Conservation (phyloP, 2,329 filamentous ascomycete genomes). For the Annulohypoxylon truncatum region DNA sequence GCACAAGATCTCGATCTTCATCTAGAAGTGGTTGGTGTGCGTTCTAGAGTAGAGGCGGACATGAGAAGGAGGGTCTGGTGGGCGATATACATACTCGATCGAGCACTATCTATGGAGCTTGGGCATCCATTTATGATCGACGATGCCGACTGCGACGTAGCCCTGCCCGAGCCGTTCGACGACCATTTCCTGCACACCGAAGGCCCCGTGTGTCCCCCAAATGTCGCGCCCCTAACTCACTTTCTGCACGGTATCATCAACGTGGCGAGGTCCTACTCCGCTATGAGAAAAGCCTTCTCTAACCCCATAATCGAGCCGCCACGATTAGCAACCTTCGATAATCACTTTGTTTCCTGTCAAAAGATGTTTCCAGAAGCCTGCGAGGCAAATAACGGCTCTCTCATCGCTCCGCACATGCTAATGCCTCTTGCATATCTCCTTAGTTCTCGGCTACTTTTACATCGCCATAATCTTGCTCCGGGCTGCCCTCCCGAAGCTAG, state of each 20-base stretch:
- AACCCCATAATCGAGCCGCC: conserved; percentile 73
- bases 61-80: conserved; percentile 93
- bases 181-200: conserved; percentile 78
- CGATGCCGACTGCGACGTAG: conserved; percentile 88
- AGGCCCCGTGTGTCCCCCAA: conserved; percentile 64
- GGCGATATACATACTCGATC: conserved; percentile 90
- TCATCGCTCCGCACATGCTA: conserved; percentile 79
- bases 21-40: conserved; percentile 73
- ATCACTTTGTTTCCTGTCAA: conserved; percentile 81
- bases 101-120: conserved; percentile 81
- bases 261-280: conserved; percentile 80
- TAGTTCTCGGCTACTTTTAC: conserved; percentile 84
- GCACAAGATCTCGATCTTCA: conserved; percentile 88
- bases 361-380: conserved; percentile 80
- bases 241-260: conserved; percentile 84
- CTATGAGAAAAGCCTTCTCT: conserved; percentile 76
- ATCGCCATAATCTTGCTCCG: conserved; percentile 88
- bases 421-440: conserved; percentile 82
- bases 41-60: conserved; percentile 81
- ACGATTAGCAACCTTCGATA: conserved; percentile 82
- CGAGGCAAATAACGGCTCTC: conserved; percentile 72
- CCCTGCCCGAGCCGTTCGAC: conserved; percentile 81
- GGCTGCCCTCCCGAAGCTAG: conserved; percentile 74
- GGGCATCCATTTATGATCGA: conserved; percentile 85
- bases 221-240: conserved; percentile 69